phyloP scores from a whole-genome alignment of 2,329 filamentous ascomycete species.

The Daldinia sp. region DNA sequence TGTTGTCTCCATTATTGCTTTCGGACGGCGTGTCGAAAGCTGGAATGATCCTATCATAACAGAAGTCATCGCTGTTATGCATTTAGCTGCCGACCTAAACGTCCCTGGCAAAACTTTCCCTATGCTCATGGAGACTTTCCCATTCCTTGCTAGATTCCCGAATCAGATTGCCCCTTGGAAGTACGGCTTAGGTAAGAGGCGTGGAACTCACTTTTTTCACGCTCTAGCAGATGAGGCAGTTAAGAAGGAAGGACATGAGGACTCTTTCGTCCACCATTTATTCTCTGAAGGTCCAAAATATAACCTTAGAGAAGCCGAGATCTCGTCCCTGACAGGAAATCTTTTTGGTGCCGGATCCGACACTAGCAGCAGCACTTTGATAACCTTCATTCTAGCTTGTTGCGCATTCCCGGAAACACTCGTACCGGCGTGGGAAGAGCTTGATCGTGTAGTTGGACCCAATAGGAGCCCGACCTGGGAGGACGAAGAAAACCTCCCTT shows the following conservation, averaged over 20 bases:
- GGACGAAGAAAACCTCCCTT: constrained; percentile 59
- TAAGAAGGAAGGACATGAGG: constrained; percentile 47
- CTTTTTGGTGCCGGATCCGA: constrained; percentile 59
- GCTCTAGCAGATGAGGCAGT: constrained; percentile 59
- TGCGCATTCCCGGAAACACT: constrained; percentile 58
- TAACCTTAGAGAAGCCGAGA: constrained; percentile 54
- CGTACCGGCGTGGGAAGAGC: constrained; percentile 58
- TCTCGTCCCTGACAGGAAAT: constrained; percentile 57
- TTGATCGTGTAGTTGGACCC: constrained; percentile 60
- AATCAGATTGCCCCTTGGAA: constrained; percentile 60
- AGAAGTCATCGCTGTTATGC: constrained; percentile 66
- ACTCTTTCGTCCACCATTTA: constrained; percentile 56
- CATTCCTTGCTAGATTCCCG: constrained; percentile 57
- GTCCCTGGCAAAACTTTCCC: constrained; percentile 63
- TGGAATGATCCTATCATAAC: constrained; percentile 65
- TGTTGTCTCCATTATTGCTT: constrained; percentile 64
- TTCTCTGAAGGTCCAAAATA: constrained; percentile 58
- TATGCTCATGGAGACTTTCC: constrained; percentile 66
- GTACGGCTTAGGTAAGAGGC: constrained; percentile 56
- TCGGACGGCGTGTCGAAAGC: constrained; percentile 60
- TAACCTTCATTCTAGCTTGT: constrained; percentile 60
- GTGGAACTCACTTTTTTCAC: constrained; percentile 61
- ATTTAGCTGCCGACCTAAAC: constrained; percentile 64
- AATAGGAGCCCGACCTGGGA: constrained; percentile 56
- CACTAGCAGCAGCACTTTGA: constrained; percentile 56